A percentile compares a stretch with the other conserved stretches of the same genome.
These are phyloP conservation scores for Symbiodinium pilosum DNA, from an alignment of 73 alveolate species.

Conservation along the genomic window DNA sequence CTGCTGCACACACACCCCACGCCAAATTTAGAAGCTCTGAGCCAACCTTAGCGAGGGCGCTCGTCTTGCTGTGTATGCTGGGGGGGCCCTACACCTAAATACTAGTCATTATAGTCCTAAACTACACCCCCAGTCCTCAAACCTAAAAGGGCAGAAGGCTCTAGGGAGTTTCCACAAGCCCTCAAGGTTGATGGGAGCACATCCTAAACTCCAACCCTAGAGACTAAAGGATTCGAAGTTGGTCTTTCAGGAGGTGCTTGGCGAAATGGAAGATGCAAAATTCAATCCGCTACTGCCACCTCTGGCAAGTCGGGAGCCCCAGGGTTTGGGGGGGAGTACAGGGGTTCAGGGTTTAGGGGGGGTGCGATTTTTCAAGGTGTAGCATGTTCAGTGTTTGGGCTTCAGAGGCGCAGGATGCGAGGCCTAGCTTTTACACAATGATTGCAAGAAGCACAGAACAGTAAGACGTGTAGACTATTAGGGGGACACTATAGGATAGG, in stretches of 20 bases:
- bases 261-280: conserved; percentile 37
- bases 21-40: too few relatives aligned
- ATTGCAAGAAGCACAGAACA: too few relatives aligned
- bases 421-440: too few relatives aligned
- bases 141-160: neutral
- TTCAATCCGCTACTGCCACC: conserved; percentile 22
- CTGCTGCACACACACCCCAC: too few relatives aligned
- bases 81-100: neutral
- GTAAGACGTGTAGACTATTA: too few relatives aligned
- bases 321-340: neutral
- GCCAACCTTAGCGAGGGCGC: too few relatives aligned
- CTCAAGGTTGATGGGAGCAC: too few relatives aligned
- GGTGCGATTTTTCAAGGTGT: neutral
- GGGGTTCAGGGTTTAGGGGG: neutral
- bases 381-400: neutral
- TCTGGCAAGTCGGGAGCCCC: neutral
- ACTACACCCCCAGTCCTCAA: neutral
- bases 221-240: too few relatives aligned
- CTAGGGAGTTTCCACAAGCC: neutral
- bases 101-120: too few relatives aligned
- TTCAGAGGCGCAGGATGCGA: neutral
- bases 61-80: too few relatives aligned
- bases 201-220: too few relatives aligned
- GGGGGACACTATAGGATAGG: too few relatives aligned
- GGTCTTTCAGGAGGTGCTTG: conserved; percentile 38